Base-by-base conservation (phyloP, 83 land plant genomes). In the Larix sibirica region DNA sequence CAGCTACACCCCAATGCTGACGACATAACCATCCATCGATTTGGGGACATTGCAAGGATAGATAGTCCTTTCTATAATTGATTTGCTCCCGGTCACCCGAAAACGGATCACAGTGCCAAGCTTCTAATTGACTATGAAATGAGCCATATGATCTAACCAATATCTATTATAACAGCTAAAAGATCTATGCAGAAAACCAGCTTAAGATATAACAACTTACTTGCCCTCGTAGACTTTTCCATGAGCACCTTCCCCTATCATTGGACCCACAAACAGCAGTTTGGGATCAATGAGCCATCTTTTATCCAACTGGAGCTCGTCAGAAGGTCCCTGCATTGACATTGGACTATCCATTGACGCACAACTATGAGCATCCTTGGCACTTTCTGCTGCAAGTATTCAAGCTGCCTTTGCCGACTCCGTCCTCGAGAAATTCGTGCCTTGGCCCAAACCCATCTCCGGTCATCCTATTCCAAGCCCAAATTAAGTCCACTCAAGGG, bases 201-300 rank as follows among this genome's bases (percentile, higher is more conserved):
- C 28, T 21, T 12, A 44, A 47, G 58, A 74, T 12, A n/a, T 47
- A 26, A 47, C 13, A 74, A 93, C 97, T 88, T 83, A 95, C 97
- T 95, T 93, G 69, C 97, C 97, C 87, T 93, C 91, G 67, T 95
- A 95, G 13, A 95, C 97, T 75, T 95, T 95, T 66, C 93, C 96
- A 81, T 95, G 97, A 63, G 91, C 96, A 56, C 97, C 96, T 69
- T 95, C 97, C 6, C 97, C 96, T 63, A 93, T 91, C 85, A 68
- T 95, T 3, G 94, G 93, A 1, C 97, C 97, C 79, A 95, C 96
- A 76, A 90, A 90, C 14, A 95, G 90, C n/a, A 82, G 87, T 81
- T 91, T 90, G 60, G 97, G 96, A 90, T 93, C 96, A 33, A 95
- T 83, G 50, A 91, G 71, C 96, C 94, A 95, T 77, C 89, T 86